Conservation (phyloP, 345 rosid genomes). For the Camelina sativa region DNA sequence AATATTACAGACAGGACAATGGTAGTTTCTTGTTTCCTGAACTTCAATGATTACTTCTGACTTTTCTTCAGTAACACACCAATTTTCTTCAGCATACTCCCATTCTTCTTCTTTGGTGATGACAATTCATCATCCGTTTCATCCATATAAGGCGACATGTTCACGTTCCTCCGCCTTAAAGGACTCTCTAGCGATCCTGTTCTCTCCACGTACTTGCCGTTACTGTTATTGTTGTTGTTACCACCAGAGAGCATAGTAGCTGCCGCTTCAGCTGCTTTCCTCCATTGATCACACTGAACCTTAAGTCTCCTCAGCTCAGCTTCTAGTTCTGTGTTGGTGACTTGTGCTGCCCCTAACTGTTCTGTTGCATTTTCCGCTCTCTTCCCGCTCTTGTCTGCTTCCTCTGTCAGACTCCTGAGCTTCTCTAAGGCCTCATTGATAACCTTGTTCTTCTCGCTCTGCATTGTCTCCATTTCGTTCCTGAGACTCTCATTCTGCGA, state of each 20-base stretch:
- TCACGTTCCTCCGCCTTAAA: constrained; percentile 48
- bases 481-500: constrained; percentile 64
- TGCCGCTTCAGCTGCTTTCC: constrained; percentile 98
- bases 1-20: constrained; percentile 15
- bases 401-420: constrained; percentile 63
- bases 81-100: constrained; percentile 85
- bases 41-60: constrained; percentile 53
- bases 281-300: constrained; percentile 97
- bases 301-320: constrained; percentile 86
- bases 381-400: constrained; percentile 72
- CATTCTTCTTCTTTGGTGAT: constrained; percentile 88
- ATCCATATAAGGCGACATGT: constrained; percentile 74
- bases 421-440: constrained; percentile 68
- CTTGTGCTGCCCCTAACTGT: constrained; percentile 79
- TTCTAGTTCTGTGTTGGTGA: constrained; percentile 75
- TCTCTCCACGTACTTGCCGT: constrained; percentile 69
- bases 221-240: constrained; percentile 50
- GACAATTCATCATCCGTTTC: constrained; percentile 76
- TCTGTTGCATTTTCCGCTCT: constrained; percentile 65
- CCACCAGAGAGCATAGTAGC: constrained; percentile 81
- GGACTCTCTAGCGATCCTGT: constrained; percentile 64
- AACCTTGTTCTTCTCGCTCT: constrained; percentile 56
- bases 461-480: constrained; percentile 55
- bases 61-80: constrained; percentile 93
- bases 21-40: background rate